Base-by-base conservation (phyloP, 176 grass and related monocot species). In the Poa pratensis region DNA sequence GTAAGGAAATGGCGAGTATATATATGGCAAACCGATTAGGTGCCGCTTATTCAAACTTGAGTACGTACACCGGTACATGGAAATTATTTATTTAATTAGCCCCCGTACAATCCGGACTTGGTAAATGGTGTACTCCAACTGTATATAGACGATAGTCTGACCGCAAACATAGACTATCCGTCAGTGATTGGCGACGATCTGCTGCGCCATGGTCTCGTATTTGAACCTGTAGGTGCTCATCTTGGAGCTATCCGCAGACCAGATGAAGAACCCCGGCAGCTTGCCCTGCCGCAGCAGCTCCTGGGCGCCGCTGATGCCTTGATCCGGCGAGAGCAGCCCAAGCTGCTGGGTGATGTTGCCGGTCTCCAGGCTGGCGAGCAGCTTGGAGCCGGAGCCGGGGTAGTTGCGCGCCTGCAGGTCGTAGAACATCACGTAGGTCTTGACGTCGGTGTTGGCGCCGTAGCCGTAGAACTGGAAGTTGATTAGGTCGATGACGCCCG, bases 401-500 rank as follows among this genome's bases (percentile, higher is more conserved):
- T 95, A 95, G n/a, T 92, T 90, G 0, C 8, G 5, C 39, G 12
- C 1, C 88, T 90, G 88, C 0, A 27, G 0, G 64, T 93, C 1
- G 73, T 86, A 95, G 81, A 89, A 82, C 79, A 0, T 1, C n/a
- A 95, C 64, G 76, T 93, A 95, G 19, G 4, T 3, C 3, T 16
- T 0, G 30, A 89, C 88, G 43, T 79, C 64, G 39, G 90, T 92
- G 83, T 79, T 81, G 45, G 2, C 35, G 24, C 51, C 86, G 64
- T 95, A 93, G 58, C 43, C 86, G 67, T 95, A 95, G 90, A 95
- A 95, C 86, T 95, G 88, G 93, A 91, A 93, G 86, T 93, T 83
- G 30, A 95, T 67, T 10, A 84, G 71, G 77, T 95, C 90, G 45
- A 95, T 93, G 11, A 85, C 88, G 17, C 73, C 32, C 1, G 80